phyloP scores from a whole-genome alignment of 2,329 filamentous ascomycete genomes.

The Penicillium sp. region DNA sequence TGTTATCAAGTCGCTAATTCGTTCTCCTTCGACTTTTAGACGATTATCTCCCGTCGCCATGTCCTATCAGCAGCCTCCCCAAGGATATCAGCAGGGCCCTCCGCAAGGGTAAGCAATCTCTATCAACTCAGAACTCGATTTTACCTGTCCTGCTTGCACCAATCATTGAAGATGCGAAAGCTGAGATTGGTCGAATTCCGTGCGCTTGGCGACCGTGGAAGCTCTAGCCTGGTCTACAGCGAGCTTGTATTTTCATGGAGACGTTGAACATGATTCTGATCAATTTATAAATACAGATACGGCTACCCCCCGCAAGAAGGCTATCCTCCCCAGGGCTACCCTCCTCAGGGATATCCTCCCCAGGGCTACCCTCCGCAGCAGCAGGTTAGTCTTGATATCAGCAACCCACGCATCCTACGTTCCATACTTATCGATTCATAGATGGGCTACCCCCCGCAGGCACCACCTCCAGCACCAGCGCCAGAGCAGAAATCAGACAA shows the following conservation, averaged over 20 bases:
- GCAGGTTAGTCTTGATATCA: not conserved
- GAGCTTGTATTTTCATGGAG: not conserved
- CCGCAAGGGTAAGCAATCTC: too few relatives aligned
- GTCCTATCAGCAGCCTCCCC: conserved; percentile 44
- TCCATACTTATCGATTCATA: not conserved
- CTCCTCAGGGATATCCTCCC: not conserved
- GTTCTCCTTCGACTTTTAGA: not conserved
- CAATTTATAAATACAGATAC: conserved; percentile 24
- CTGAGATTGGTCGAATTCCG: too few relatives aligned
- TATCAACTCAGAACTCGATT: too few relatives aligned
- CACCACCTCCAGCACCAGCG: conserved; percentile 16
- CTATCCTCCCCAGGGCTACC: not conserved
- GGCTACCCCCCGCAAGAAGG: not conserved
- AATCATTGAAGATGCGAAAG: too few relatives aligned
- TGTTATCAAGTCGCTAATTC: conserved; percentile 12
- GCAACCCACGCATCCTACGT: too few relatives aligned
- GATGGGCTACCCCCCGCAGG: not conserved
- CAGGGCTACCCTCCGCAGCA: conserved; percentile 29
- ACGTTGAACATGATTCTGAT: not conserved
- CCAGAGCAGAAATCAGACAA: conserved; percentile 35
- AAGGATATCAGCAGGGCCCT: conserved; percentile 11
- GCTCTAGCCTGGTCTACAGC: not conserved
- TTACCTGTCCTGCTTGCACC: too few relatives aligned
- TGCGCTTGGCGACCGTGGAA: not conserved
- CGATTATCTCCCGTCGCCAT: conserved; percentile 26